Percentiles rank a stretch among this genome's conserved stretches.
Evolutionary conservation across 2,329 filamentous ascomycete species (phyloP).

Genomic region (Aspergillus novofumigatus): DNA sequence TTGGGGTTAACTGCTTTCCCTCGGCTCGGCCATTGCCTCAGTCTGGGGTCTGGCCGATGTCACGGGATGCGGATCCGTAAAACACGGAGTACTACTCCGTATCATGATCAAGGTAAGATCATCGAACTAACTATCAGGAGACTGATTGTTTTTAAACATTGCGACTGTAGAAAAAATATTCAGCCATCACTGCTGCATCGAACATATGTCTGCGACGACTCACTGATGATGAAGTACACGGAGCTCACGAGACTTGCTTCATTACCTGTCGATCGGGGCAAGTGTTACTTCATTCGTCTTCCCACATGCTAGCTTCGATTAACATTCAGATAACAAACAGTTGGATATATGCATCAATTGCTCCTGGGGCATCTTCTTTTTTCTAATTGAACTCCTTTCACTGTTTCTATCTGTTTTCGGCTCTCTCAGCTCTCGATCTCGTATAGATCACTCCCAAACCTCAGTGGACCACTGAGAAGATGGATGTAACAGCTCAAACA

Average conservation of each 20-base stretch:
- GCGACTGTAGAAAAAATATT: background rate
- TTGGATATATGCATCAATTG: background rate
- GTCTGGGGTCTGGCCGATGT: background rate
- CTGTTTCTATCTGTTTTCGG: background rate
- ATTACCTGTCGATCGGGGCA: background rate
- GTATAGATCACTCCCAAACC: background rate
- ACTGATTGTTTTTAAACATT: background rate
- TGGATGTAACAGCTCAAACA: constrained; percentile 54
- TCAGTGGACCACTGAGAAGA: constrained; percentile 23
- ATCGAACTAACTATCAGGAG: background rate
- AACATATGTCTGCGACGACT: background rate
- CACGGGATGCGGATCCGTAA: background rate
- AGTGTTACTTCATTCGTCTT: background rate
- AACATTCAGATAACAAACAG: background rate
- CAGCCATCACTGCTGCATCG: too few species aligned
- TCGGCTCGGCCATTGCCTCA: background rate
- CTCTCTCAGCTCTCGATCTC: background rate
- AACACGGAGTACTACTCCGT: too few species aligned
- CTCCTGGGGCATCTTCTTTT: background rate
- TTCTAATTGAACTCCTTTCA: background rate
- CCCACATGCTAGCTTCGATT: background rate
- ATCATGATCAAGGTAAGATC: background rate
- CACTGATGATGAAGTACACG: background rate
- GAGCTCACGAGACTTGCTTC: background rate
- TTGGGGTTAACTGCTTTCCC: background rate